phyloP scores from a whole-genome alignment of 2,329 filamentous ascomycete genomes.

The Cordyceps tenuipes region DNA sequence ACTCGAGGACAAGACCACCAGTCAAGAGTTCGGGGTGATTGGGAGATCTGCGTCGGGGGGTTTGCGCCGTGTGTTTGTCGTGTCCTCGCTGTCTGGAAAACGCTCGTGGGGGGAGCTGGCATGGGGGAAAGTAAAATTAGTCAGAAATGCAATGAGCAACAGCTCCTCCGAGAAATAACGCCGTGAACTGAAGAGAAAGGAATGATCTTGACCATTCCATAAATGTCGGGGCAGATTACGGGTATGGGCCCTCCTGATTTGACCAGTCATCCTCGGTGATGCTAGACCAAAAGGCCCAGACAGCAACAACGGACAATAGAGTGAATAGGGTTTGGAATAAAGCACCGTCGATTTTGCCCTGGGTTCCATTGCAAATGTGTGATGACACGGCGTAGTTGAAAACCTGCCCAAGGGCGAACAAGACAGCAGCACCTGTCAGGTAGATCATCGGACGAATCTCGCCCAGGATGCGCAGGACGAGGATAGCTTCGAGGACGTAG shows the following conservation, averaged over 20 bases:
- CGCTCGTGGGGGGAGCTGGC: constrained; percentile 10
- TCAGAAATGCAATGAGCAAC: constrained; percentile 15
- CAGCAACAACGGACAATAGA: constrained; percentile 66
- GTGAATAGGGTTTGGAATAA: constrained; percentile 94
- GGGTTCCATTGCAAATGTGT: constrained; percentile 77
- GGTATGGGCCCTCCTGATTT: constrained; percentile 38
- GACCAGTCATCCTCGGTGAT: constrained; percentile 99
- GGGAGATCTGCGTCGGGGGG: background rate
- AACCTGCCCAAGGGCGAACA: constrained; percentile 88
- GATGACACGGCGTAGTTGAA: constrained; percentile 94
- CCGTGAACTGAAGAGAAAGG: constrained; percentile 14
- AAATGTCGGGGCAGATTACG: constrained; percentile 17
- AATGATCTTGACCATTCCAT: constrained; percentile 10
- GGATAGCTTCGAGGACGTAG: constrained; percentile 72
- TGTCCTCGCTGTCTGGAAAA: constrained; percentile 1
- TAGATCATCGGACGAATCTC: constrained; percentile 92
- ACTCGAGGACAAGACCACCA: background rate
- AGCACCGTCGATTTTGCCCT: constrained; percentile 83
- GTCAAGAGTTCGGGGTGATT: background rate
- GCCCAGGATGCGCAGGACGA: constrained; percentile 79
- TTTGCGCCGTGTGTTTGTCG: background rate
- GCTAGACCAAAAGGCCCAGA: constrained; percentile 98
- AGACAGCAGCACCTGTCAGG: constrained; percentile 60
- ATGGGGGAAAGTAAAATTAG: constrained; percentile 12
- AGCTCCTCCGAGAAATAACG: constrained; percentile 17